These are phyloP conservation scores for Rubroshorea leprosula DNA, from an alignment of 345 rosid genomes.

Conservation along the genomic window DNA sequence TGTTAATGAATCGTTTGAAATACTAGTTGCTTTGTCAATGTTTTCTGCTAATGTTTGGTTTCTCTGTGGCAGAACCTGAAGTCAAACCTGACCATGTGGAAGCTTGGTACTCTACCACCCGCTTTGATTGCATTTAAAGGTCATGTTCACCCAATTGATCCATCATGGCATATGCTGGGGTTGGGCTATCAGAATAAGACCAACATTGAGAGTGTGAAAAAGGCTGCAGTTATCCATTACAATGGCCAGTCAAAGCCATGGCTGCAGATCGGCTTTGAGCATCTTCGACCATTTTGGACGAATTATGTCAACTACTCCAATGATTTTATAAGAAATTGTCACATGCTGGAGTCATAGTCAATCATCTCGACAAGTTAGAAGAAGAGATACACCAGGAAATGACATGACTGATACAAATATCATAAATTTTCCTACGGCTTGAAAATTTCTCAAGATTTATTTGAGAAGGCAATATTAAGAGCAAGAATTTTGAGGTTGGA, in stretches of 20 bases:
- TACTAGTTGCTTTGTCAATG: neutral
- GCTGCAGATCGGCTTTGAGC: conserved; percentile 93
- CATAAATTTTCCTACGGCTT: conserved; percentile 15
- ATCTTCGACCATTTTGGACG: conserved; percentile 98
- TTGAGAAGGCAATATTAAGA: conserved; percentile 24
- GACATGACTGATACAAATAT: conserved; percentile 18
- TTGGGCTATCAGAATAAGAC: conserved; percentile 89
- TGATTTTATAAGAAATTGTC: conserved; percentile 89
- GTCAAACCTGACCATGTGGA: conserved; percentile 93
- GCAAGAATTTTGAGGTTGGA: conserved; percentile 16
- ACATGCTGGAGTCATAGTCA: conserved; percentile 75
- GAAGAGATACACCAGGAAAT: conserved; percentile 25
- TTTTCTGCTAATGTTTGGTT: conserved; percentile 18
- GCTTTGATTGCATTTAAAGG: conserved; percentile 93
- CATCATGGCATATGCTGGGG: conserved; percentile 98
- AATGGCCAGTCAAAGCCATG: conserved; percentile 98
- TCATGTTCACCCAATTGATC: conserved; percentile 71
- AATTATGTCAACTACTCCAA: conserved; percentile 83
- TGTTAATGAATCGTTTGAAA: conserved; percentile 8
- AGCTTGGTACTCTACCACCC: conserved; percentile 97
- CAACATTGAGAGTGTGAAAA: conserved; percentile 47
- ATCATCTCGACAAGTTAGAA: conserved; percentile 27
- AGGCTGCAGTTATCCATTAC: conserved; percentile 93
- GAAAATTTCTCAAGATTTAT: conserved; percentile 15
- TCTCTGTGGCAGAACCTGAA: conserved; percentile 61